Evolutionary conservation across 2,329 filamentous ascomycete genomes (phyloP).

Genomic region (Mycosphaerella arachidis): DNA sequence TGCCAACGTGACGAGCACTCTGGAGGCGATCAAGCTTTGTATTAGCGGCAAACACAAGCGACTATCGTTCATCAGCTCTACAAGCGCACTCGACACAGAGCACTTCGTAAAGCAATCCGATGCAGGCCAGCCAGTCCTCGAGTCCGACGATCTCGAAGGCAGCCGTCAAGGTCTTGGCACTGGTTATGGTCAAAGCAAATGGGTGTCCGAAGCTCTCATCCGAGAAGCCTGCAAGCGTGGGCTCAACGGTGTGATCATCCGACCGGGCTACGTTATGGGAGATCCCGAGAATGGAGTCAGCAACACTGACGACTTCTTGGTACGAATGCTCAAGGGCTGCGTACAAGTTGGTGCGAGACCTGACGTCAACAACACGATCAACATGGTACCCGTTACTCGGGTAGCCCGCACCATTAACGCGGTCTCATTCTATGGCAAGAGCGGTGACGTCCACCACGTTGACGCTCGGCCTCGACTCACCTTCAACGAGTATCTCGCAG

Average conservation of each 20-base stretch:
- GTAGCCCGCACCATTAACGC: constrained; percentile 78
- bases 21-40: constrained; percentile 73
- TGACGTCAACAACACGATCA: constrained; percentile 79
- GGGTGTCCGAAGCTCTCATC: constrained; percentile 69
- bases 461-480: constrained; percentile 73
- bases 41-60: constrained; percentile 71
- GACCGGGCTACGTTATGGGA: constrained; percentile 81
- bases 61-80: constrained; percentile 78
- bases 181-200: constrained; percentile 89
- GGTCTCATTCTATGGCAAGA: constrained; percentile 56
- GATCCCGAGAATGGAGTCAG: constrained; percentile 64
- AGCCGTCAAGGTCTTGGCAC: constrained; percentile 73
- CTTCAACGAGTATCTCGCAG: constrained; percentile 71
- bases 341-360: constrained; percentile 72
- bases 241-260: constrained; percentile 68
- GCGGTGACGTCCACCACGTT: constrained; percentile 61
- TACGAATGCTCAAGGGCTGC: constrained; percentile 82
- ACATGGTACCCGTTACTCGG: constrained; percentile 81
- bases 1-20: constrained; percentile 75
- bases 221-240: constrained; percentile 75
- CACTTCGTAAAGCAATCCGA: constrained; percentile 73
- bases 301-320: constrained; percentile 85
- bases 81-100: constrained; percentile 74
- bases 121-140: constrained; percentile 63
- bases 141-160: constrained; percentile 73